Conservation (phyloP, 441 rosid species). For the California macrophylla region DNA sequence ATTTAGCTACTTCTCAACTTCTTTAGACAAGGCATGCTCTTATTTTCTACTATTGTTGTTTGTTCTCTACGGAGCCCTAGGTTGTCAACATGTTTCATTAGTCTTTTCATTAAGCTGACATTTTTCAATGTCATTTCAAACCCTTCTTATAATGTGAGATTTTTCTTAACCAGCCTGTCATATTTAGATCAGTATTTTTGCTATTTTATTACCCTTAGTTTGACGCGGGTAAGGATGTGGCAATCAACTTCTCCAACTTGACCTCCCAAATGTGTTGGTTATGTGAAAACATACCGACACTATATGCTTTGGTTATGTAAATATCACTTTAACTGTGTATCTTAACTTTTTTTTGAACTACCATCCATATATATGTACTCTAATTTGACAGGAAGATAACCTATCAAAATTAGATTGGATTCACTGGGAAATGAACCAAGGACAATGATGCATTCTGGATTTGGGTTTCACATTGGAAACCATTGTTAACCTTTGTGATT, state of each 20-base stretch:
- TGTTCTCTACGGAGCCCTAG: background rate
- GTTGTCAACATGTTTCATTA: background rate
- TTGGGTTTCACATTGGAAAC: background rate
- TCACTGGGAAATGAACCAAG: background rate
- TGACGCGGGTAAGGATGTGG: background rate
- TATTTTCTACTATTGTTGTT: background rate
- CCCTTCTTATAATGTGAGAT: background rate
- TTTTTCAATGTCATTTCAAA: background rate
- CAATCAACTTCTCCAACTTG: background rate
- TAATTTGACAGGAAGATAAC: background rate
- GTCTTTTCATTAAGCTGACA: background rate
- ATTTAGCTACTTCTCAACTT: background rate
- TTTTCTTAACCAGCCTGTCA: background rate
- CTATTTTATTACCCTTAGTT: background rate
- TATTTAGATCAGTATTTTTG: background rate
- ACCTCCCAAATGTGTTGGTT: background rate
- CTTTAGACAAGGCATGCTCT: constrained; percentile 5
- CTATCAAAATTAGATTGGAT: background rate
- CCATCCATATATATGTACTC: background rate
- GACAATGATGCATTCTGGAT: background rate
- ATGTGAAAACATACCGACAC: background rate
- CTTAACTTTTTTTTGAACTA: background rate
- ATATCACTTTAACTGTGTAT: background rate
- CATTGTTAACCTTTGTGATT: background rate
- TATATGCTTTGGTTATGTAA: background rate